phyloP scores from a whole-genome alignment of 345 rosid species.

The Jatropha curcas region DNA sequence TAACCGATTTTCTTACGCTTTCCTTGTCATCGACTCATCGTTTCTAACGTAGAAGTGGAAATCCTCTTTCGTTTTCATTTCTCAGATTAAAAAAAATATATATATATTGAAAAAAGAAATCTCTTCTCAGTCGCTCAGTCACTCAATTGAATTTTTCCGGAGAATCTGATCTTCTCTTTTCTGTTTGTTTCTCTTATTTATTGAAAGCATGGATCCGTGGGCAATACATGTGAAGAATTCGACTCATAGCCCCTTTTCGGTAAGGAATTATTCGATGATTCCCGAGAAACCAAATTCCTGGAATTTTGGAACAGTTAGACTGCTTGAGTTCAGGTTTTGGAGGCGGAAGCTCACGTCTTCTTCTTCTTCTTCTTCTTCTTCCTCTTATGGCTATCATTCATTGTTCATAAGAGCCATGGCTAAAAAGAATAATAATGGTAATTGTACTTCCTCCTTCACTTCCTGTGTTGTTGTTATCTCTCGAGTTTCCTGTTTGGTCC shows the following conservation, averaged over 20 bases:
- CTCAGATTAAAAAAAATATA: neutral
- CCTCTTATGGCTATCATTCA: conserved; percentile 27
- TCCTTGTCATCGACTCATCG: neutral
- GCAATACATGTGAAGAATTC: conserved; percentile 44
- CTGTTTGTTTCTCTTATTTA: conserved; percentile 17
- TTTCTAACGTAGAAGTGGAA: neutral
- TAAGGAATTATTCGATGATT: conserved; percentile 24
- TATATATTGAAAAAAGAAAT: neutral
- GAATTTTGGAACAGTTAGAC: conserved; percentile 27
- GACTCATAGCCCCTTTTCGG: conserved; percentile 24
- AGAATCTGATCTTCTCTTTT: neutral
- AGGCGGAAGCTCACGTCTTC: conserved; percentile 35
- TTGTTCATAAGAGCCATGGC: conserved; percentile 51
- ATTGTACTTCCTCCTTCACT: conserved; percentile 38
- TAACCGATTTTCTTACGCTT: neutral
- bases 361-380: conserved; percentile 26
- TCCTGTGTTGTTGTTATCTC: neutral
- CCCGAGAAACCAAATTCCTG: conserved; percentile 25
- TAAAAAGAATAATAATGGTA: conserved; percentile 49
- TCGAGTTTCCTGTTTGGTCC: neutral
- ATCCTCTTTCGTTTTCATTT: neutral
- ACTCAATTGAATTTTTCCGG: neutral
- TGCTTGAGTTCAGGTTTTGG: conserved; percentile 44
- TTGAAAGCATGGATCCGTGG: conserved; percentile 48
- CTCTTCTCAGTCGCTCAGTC: neutral